Percentiles rank a stretch among this genome's conserved stretches.
phyloP scores from a whole-genome alignment of 305 asterid species.

The Solanum hybrid region DNA sequence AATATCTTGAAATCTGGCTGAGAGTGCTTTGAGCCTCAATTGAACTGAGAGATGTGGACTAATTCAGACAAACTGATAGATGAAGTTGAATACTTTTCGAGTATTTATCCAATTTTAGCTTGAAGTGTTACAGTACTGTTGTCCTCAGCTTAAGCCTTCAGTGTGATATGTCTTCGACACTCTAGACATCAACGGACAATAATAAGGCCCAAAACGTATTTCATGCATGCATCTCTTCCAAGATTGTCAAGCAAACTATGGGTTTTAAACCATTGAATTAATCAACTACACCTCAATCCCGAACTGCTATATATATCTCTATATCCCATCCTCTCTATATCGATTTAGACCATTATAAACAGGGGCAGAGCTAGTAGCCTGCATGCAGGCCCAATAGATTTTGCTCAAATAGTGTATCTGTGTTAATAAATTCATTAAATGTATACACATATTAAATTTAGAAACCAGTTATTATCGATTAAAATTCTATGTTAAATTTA shows the following conservation, averaged over 20 bases:
- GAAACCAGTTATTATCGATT: neutral
- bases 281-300: neutral
- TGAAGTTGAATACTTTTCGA: neutral
- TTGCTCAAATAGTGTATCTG: neutral
- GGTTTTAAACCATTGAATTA: neutral
- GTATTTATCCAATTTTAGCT: neutral
- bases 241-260: neutral
- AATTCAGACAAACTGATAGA: neutral
- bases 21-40: neutral
- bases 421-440: neutral
- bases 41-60: neutral
- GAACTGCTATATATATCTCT: neutral
- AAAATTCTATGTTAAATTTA: neutral
- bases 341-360: neutral
- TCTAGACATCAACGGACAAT: neutral
- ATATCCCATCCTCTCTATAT: neutral
- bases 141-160: neutral
- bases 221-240: neutral
- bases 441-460: neutral
- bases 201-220: neutral
- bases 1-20: neutral
- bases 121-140: neutral
- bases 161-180: neutral
- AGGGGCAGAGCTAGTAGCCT: neutral
- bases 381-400: neutral